Evolutionary conservation across 805 yeast species (phyloP), one percentile per base, ranked within the genome.

Genomic region (Komagataella kurtzmanii): DNA sequence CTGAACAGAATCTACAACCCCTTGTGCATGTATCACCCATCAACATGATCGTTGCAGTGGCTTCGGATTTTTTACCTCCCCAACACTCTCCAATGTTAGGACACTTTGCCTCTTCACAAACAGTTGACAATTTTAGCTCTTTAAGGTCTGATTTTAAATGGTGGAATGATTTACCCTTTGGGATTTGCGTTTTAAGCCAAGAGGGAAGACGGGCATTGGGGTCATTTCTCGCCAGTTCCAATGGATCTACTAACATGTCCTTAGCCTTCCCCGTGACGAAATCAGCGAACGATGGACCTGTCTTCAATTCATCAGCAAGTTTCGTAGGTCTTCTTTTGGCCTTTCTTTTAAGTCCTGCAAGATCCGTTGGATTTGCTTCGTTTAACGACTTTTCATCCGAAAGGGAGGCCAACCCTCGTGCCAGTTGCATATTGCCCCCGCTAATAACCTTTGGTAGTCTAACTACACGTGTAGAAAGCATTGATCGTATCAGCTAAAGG

Each of bases 61-160:
- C 97, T 56, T 88, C 91, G 6, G 91, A 80, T 65, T 90, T 84
- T 60, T 83, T 80, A 30, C 99, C 99, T 52, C 99, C 98, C 99
- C 99, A 93, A 68, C 99, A 93, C 66, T 93, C 99, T 50, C 98
- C 97, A 55, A 93, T 93, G 65, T 93, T 93, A n/a, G 99, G 99
- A 69, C 99, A 93, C 63, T 93, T 84, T 3, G 99, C 99, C 63
- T 93, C 99, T 67, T 93, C 98, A 69, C 99, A 93, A 30, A 93
- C 99, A 0, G 99, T 93, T 44, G 96, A 85, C 50, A 93, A 72
- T 56, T 88, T 88, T 54, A 93, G 72, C 53, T 95, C 97, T 54
- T 88, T 76, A 40, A 93, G 83, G 62, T 93, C 99, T 49, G 80
- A 77, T 63, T 91, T 89, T 58, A 93, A 73, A 58, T 80, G 82